Evolutionary conservation across 1,284 basidiomycete genomes (phyloP).

Genomic region (Naganishia cerealis): DNA sequence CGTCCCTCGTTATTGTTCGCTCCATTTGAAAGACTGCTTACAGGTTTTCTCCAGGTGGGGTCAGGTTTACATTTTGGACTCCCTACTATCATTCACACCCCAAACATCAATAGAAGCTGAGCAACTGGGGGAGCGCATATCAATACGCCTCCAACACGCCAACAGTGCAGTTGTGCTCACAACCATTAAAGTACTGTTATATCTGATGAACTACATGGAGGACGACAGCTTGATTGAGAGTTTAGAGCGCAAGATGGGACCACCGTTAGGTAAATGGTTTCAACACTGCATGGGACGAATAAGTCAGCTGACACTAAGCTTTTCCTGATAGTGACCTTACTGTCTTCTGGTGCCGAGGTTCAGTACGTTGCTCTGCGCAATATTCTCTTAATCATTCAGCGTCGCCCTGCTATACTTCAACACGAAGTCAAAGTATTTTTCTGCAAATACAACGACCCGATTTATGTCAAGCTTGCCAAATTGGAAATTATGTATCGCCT

Average conservation of each 20-base stretch:
- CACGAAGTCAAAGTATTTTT: conserved; percentile 99
- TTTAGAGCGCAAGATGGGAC: conserved; percentile 95
- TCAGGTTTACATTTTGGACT: conserved; percentile 96
- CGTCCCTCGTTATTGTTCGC: conserved; percentile 47
- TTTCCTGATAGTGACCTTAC: conserved; percentile 57
- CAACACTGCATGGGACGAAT: too few species aligned
- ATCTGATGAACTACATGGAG: conserved; percentile 99
- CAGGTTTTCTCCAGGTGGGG: conserved; percentile 74
- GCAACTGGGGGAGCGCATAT: conserved; percentile 87
- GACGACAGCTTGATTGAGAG: conserved; percentile 78
- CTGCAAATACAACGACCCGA: conserved; percentile 99
- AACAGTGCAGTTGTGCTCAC: conserved; percentile 93
- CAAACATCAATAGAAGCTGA: conserved; percentile 85
- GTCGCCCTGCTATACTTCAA: conserved; percentile 79
- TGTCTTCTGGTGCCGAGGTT: conserved; percentile 65
- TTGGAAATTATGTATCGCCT: conserved; percentile 97
- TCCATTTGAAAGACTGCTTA: background rate
- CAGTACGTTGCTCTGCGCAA: conserved; percentile 97
- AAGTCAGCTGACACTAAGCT: conserved; percentile 24
- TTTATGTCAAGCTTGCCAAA: conserved; percentile 98
- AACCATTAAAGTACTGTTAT: conserved; percentile 90
- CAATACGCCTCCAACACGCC: conserved; percentile 88
- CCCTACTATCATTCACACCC: conserved; percentile 87
- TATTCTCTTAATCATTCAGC: conserved; percentile 93
- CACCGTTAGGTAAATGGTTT: conserved; percentile 75